These are phyloP conservation scores for Rhodomyrtus psidioides DNA, from an alignment of 441 rosid species.

Conservation along the genomic window DNA sequence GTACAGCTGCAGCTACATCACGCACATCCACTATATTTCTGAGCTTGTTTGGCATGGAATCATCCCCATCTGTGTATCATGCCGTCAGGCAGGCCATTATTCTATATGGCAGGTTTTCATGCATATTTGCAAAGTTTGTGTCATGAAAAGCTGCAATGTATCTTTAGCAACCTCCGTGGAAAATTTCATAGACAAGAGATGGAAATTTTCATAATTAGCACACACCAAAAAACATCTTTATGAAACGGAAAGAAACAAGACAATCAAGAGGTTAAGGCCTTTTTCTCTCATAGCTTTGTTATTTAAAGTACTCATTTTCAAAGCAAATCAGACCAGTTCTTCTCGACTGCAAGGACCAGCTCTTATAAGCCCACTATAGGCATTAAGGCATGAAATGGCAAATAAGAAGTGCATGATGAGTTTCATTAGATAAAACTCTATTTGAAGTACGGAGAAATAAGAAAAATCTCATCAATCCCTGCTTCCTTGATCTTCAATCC, in stretches of 20 bases:
- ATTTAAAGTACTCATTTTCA: background rate
- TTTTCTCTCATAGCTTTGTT: background rate
- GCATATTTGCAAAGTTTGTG: background rate
- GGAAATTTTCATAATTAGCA: background rate
- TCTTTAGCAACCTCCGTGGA: background rate
- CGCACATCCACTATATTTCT: background rate
- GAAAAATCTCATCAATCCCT: background rate
- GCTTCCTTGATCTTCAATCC: background rate
- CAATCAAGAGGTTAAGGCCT: background rate
- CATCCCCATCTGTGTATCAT: background rate
- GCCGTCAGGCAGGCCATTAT: background rate
- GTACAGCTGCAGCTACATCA: slow-evolving; percentile 4
- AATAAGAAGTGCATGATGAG: background rate
- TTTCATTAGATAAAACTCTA: background rate
- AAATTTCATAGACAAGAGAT: background rate
- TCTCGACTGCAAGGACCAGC: background rate
- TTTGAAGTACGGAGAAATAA: background rate
- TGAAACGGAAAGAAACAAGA: background rate
- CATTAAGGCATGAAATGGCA: background rate
- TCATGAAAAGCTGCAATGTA: background rate
- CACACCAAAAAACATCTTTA: background rate
- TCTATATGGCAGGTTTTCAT: background rate
- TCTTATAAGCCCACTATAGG: background rate
- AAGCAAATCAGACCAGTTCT: background rate
- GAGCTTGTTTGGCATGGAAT: background rate